Conservation (phyloP, 495 filamentous ascomycete genomes). For the Xylaria longipes region DNA sequence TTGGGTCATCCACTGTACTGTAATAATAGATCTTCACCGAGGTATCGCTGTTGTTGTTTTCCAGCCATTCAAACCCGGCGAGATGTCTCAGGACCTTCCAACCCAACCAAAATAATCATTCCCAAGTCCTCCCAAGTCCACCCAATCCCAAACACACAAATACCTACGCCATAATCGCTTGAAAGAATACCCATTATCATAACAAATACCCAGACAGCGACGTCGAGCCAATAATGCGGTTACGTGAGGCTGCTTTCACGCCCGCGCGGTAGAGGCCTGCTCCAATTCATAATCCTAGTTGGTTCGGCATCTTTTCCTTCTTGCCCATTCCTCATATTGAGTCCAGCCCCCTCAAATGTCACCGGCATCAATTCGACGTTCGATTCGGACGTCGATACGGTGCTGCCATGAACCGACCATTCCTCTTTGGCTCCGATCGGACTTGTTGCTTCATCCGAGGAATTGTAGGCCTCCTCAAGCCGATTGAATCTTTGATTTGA, state of each 20-base stretch:
- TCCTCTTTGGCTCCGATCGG: conserved; percentile 31
- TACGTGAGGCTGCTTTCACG: background rate
- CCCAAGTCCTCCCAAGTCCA: background rate
- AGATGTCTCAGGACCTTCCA: background rate
- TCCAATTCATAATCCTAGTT: conserved; percentile 5
- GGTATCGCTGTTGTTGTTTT: background rate
- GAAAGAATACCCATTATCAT: background rate
- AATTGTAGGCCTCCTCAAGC: conserved; percentile 23
- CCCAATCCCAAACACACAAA: background rate
- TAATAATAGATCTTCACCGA: background rate
- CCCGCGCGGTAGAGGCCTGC: conserved; percentile 15
- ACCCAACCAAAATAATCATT: background rate
- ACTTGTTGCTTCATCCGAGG: conserved; percentile 25
- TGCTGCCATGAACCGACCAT: conserved; percentile 27
- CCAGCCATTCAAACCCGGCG: background rate
- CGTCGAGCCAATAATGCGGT: background rate
- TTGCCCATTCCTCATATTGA: background rate
- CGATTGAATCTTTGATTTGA: conserved; percentile 16
- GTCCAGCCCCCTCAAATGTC: too few relatives aligned
- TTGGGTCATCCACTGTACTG: background rate
- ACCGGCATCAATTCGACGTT: conserved; percentile 21
- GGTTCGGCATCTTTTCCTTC: background rate
- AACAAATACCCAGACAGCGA: background rate
- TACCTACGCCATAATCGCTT: background rate
- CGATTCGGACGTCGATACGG: background rate